A percentile compares a stretch with the other conserved stretches of the same genome.
phyloP scores from a whole-genome alignment of 495 filamentous ascomycete species.

The Chaetomidium leptoderma region DNA sequence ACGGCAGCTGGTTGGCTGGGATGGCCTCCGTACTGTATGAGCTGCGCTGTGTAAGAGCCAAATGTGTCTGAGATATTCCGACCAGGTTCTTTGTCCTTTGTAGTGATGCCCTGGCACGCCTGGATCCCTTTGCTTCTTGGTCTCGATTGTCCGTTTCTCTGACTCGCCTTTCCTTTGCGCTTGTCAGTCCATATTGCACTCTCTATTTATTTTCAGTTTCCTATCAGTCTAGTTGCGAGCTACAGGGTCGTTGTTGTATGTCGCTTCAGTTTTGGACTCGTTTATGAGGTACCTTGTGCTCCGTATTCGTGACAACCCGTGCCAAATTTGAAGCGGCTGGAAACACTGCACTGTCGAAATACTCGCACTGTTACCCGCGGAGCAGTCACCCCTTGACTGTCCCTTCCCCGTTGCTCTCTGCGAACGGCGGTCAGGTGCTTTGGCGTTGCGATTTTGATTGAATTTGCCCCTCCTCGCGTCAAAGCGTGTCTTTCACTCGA shows the following conservation, averaged over 20 bases:
- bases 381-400: no score
- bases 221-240: no score
- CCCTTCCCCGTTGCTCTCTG: not conserved
- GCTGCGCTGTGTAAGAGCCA: not conserved
- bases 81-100: not conserved
- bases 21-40: no score
- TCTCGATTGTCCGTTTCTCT: not conserved
- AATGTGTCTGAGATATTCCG: not conserved
- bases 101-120: no score
- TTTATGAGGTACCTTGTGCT: no score
- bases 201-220: not conserved
- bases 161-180: no score
- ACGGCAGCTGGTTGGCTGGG: not conserved
- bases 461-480: constrained; percentile 33
- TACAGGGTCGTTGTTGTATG: no score
- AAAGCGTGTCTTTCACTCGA: constrained; percentile 9
- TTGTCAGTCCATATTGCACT: not conserved
- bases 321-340: no score
- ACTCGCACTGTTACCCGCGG: no score
- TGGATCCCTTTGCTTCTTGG: not conserved
- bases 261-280: no score
- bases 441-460: constrained; percentile 30
- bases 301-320: no score
- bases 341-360: not conserved
- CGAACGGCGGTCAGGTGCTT: constrained; percentile 23